Base-by-base conservation (phyloP, 2,329 filamentous ascomycete species). In the Pseudonectria buxi region DNA sequence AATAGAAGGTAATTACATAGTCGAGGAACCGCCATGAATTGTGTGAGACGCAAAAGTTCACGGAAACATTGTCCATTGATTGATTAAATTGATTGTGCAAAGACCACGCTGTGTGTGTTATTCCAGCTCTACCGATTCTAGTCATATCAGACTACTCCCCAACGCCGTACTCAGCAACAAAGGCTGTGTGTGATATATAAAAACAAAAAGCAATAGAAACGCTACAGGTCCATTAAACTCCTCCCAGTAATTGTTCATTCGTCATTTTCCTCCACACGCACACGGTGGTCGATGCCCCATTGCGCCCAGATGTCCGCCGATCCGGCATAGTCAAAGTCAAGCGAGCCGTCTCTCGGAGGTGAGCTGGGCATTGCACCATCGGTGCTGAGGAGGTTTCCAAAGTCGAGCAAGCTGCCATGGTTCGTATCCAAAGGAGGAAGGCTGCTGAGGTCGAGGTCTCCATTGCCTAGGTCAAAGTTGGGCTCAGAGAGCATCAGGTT, bases 401-500 rank as follows among this genome's bases (percentile, higher is more conserved):
- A 73, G 45, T 76, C 71, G 15, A 72, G 41, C 22, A 63, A 31
- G 29, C 41, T 47, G 10, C 55, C 44, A 4, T 53, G 59, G 35
- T 61, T 56, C 36, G 56, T 56, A 27, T 63, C 63, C 2, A 68
- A 47, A n/a, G 58, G 47, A 4, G 62, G 62, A 24, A 71, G 43
- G 37, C 43, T 57, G 33, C 53, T 55, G 18, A 72, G 53, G 37
- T 73, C 69, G 10, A 74, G 46, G 27, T 71, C 65, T 16, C 64
- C 38, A 56, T 63, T 25, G 53, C 63, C 42, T 49, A 62, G 9
- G 57, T 61, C 49, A 47, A 74, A 69, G 28, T 69, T 65, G 9
- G 64, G 65, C 41, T 81, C 74, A 7, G 72, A 78, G 14, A 85
- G 65, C 41, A 86, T 65, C 47, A 82, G 72, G 44, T 73, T 75